A percentile compares a stretch with the other conserved stretches of the same genome.
Conservation (phyloP, 164 flowering plant genomes). For the Buxus sempervirens region DNA sequence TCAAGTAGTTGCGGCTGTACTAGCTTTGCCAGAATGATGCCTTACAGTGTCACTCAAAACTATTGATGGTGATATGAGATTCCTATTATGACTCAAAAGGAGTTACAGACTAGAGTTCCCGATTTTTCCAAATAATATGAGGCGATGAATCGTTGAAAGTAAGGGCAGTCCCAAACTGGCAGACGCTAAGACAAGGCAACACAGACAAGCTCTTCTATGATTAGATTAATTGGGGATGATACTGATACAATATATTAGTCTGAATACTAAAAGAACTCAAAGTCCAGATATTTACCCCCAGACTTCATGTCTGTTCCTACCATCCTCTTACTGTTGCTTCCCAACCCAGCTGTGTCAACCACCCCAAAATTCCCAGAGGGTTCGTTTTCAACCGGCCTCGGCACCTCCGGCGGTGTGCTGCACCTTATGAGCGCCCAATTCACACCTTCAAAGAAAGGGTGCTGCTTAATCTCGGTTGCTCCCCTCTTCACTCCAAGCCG, state of each 20-base stretch:
- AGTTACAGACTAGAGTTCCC: too few species aligned
- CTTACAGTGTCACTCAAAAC: too few species aligned
- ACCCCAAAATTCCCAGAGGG: slow-evolving; percentile 42
- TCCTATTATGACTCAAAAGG: too few species aligned
- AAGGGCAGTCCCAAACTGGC: too few species aligned
- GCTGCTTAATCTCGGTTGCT: slow-evolving; percentile 89
- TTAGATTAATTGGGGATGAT: not conserved
- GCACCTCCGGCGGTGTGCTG: slow-evolving; percentile 79
- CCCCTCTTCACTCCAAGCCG: slow-evolving; percentile 79
- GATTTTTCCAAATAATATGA: too few species aligned
- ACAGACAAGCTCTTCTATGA: not conserved
- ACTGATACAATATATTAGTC: not conserved
- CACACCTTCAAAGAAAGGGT: slow-evolving; percentile 79
- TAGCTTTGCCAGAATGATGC: too few species aligned
- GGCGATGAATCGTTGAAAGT: too few species aligned
- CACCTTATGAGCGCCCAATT: slow-evolving; percentile 83
- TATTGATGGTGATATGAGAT: too few species aligned
- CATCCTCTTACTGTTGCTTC: slow-evolving; percentile 51
- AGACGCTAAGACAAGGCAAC: too few species aligned
- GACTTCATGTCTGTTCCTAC: slow-evolving; percentile 46
- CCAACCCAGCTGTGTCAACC: slow-evolving; percentile 41
- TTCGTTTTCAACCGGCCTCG: slow-evolving; percentile 54
- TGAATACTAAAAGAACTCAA: slow-evolving; percentile 64
- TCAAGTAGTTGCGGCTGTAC: too few species aligned
- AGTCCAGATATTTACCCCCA: slow-evolving; percentile 71